Percentiles rank a stretch among this genome's conserved stretches.
Conservation (phyloP, 768 basidiomycete species). For the Russula abietina region DNA sequence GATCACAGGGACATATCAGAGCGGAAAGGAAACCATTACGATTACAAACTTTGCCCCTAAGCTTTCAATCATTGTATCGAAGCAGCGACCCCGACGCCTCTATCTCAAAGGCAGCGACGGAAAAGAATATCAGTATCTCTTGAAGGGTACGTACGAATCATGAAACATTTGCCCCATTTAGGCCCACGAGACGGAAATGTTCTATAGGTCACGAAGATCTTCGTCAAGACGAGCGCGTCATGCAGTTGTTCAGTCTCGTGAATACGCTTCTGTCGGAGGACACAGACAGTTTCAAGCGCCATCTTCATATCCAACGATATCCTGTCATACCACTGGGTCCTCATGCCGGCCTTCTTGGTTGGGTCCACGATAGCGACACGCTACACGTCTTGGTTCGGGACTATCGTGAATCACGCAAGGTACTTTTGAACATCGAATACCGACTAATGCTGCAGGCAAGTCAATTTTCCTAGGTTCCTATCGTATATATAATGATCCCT, state of each 20-base stretch:
- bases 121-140: conserved; percentile 81
- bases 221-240: conserved; percentile 97
- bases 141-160: conserved; percentile 66
- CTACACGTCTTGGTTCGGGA: conserved; percentile 94
- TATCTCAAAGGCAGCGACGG: conserved; percentile 87
- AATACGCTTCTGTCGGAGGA: conserved; percentile 92
- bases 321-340: conserved; percentile 93
- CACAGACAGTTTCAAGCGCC: conserved; percentile 91
- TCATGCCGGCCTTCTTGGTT: conserved; percentile 89
- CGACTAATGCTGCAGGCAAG: conserved; percentile 93
- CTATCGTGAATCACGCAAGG: conserved; percentile 93
- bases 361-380: conserved; percentile 95
- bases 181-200: background rate
- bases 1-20: conserved; percentile 78
- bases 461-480: background rate
- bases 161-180: background rate
- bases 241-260: conserved; percentile 97
- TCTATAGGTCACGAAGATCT: conserved; percentile 89
- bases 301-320: conserved; percentile 88
- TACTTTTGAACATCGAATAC: conserved; percentile 95
- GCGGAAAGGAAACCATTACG: conserved; percentile 73
- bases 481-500: background rate
- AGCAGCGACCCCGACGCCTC: conserved; percentile 89
- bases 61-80: conserved; percentile 89
- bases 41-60: conserved; percentile 86